phyloP scores from a whole-genome alignment of 1,284 basidiomycete species.

The Cutaneotrichosporon sp. region DNA sequence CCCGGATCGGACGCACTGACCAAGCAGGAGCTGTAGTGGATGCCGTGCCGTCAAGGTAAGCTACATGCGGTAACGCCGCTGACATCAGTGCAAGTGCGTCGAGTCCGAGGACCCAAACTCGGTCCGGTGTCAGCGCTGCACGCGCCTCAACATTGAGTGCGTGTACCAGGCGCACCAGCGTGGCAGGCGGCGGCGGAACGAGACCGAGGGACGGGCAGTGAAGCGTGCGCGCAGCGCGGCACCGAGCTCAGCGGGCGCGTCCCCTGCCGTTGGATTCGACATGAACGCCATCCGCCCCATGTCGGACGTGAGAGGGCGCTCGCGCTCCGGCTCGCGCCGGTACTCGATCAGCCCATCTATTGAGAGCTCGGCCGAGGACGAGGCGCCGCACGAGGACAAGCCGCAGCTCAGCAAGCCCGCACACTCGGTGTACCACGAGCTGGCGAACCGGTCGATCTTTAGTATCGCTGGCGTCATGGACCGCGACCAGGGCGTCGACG shows the following conservation, averaged over 20 bases:
- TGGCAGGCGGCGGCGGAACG: conserved; percentile 14
- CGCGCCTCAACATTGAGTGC: conserved; percentile 23
- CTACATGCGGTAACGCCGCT: background rate
- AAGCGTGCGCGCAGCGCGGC: background rate
- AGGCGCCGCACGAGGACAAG: background rate
- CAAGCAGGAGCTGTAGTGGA: conserved; percentile 22
- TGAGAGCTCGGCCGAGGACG: background rate
- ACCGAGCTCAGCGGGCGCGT: background rate
- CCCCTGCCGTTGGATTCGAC: background rate
- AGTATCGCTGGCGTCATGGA: conserved; percentile 30
- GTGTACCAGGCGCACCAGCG: conserved; percentile 28
- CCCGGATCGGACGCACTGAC: background rate
- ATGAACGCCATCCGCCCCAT: background rate
- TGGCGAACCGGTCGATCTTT: conserved; percentile 26
- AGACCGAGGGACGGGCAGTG: background rate
- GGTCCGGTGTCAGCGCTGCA: conserved; percentile 24
- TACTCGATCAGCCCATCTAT: background rate
- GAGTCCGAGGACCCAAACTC: conserved; percentile 12
- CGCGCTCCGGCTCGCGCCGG: background rate
- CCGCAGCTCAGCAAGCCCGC: conserved; percentile 17
- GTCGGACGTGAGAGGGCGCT: background rate
- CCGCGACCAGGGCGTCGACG: conserved; percentile 5
- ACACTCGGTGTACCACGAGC: conserved; percentile 28
- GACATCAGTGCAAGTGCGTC: conserved; percentile 27
- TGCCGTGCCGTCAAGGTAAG: conserved; percentile 24